These are phyloP conservation scores for Pseudopithomyces maydicus DNA, from an alignment of 2,329 filamentous ascomycete genomes.

Conservation along the genomic window DNA sequence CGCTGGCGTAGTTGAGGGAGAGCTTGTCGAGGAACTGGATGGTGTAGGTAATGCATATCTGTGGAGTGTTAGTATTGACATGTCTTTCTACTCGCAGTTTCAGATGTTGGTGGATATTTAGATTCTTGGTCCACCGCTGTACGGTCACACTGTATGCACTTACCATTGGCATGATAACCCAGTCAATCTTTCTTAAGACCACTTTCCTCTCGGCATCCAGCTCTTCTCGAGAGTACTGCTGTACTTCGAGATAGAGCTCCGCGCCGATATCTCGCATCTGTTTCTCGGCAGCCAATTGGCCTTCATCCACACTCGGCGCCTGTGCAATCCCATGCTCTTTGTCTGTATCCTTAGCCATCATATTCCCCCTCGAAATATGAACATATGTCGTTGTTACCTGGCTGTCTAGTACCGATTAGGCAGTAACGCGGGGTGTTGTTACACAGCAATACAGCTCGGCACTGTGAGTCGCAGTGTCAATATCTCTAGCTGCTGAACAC, in stretches of 20 bases:
- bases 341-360: constrained; percentile 22
- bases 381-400: not conserved
- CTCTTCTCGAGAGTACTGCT: constrained; percentile 51
- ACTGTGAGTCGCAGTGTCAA: not conserved
- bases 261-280: constrained; percentile 52
- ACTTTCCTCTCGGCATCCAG: constrained; percentile 49
- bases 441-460: not conserved
- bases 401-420: not conserved
- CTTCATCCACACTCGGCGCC: constrained; percentile 34
- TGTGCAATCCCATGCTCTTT: constrained; percentile 29
- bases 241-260: constrained; percentile 52
- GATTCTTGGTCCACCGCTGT: not conserved
- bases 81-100: too few relatives aligned
- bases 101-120: not conserved
- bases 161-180: constrained; percentile 55
- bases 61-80: not conserved
- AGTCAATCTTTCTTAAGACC: constrained; percentile 52
- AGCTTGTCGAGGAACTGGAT: constrained; percentile 55
- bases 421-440: not conserved
- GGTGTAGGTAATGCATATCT: constrained; percentile 50
- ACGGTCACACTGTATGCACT: not conserved
- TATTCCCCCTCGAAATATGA: not conserved
- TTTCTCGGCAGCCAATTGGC: constrained; percentile 34
- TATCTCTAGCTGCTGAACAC: not conserved
- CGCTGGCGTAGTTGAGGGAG: constrained; percentile 48